phyloP scores from a whole-genome alignment of 2,329 filamentous ascomycete genomes.

The Talaromyces islandicus region DNA sequence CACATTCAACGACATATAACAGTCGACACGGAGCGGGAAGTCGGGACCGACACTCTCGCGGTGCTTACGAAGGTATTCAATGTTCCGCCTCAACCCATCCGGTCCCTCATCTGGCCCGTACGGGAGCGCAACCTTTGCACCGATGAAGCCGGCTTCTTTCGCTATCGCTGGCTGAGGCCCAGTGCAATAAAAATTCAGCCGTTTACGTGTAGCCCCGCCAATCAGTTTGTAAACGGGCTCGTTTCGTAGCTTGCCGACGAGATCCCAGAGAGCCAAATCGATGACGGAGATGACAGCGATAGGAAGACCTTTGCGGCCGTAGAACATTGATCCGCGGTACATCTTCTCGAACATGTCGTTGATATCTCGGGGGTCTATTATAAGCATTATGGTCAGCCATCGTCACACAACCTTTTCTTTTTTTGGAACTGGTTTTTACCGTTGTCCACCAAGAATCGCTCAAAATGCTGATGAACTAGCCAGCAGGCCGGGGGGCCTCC shows the following conservation, averaged over 20 bases:
- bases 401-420: background rate
- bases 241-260: slow-evolving; percentile 82
- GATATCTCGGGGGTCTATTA: slow-evolving; percentile 76
- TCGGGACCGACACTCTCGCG: slow-evolving; percentile 79
- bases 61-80: slow-evolving; percentile 81
- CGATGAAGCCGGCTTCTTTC: slow-evolving; percentile 81
- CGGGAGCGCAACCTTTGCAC: slow-evolving; percentile 82
- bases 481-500: slow-evolving; percentile 90
- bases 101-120: slow-evolving; percentile 85
- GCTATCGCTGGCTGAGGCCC: slow-evolving; percentile 77
- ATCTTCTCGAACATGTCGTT: slow-evolving; percentile 94
- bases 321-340: slow-evolving; percentile 95
- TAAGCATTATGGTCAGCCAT: slow-evolving; percentile 11
- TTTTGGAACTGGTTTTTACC: slow-evolving; percentile 30
- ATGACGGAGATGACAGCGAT: slow-evolving; percentile 91
- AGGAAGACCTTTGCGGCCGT: slow-evolving; percentile 85
- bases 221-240: slow-evolving; percentile 95
- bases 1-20: slow-evolving; percentile 94
- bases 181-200: slow-evolving; percentile 90
- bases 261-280: slow-evolving; percentile 87
- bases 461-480: slow-evolving; percentile 89
- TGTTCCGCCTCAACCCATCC: slow-evolving; percentile 76
- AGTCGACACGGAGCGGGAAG: slow-evolving; percentile 91
- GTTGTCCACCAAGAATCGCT: slow-evolving; percentile 81
- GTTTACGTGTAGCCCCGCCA: slow-evolving; percentile 77